Conservation (phyloP, 2,329 filamentous ascomycete species). For the Sclerotinia nivalis region DNA sequence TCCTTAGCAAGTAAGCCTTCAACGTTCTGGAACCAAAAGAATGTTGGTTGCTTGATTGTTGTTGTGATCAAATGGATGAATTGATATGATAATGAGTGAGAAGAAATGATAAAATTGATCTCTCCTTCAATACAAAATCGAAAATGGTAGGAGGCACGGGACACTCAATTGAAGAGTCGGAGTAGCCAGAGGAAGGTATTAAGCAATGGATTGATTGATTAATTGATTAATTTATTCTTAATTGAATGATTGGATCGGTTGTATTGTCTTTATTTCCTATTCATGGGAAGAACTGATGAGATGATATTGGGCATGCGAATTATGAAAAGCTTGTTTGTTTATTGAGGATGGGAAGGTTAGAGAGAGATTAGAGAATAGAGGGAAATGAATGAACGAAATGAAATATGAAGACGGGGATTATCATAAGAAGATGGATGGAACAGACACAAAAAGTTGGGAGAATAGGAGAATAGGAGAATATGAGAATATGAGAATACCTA, state of each 20-base stretch:
- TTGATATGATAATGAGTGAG: background rate
- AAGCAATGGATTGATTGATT: background rate
- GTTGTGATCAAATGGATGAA: constrained; percentile 3
- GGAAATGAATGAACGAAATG: background rate
- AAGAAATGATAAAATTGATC: constrained; percentile 1
- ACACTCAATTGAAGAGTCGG: background rate
- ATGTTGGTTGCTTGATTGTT: background rate
- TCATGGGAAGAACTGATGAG: background rate
- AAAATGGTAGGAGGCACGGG: background rate
- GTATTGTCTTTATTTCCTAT: background rate
- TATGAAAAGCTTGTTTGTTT: background rate
- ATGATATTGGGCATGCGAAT: background rate
- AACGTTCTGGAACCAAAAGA: constrained; percentile 11
- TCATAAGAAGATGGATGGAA: too few relatives aligned
- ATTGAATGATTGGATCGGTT: constrained; percentile 14
- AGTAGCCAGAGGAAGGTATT: constrained; percentile 1
- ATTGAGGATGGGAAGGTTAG: background rate
- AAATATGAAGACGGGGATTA: background rate
- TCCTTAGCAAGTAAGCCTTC: background rate
- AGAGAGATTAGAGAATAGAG: background rate
- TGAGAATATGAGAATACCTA: too few relatives aligned
- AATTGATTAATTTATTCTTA: constrained; percentile 10
- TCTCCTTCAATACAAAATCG: background rate
- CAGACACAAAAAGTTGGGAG: background rate
- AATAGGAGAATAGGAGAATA: constrained; percentile 8